Evolutionary conservation across 2,329 filamentous ascomycete genomes (phyloP).

Genomic region (Dactylellina leptospora): DNA sequence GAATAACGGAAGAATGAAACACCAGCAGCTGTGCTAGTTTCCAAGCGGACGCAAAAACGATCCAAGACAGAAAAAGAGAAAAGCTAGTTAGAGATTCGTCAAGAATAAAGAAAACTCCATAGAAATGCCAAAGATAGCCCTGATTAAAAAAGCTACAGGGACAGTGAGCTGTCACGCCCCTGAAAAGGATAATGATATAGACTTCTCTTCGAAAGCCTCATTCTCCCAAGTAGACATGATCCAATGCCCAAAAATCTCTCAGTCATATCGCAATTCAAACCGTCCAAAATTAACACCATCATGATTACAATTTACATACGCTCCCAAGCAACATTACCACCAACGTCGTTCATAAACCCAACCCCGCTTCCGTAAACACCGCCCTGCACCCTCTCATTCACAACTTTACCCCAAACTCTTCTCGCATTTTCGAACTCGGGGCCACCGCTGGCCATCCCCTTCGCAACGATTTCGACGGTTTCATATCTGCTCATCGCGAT

Average conservation of each 20-base stretch:
- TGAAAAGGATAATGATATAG: constrained; percentile 2
- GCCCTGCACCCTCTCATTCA: constrained; percentile 42
- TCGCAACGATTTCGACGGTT: constrained; percentile 33
- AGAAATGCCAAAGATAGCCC: constrained; percentile 37
- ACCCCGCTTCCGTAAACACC: constrained; percentile 37
- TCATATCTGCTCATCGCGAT: constrained; percentile 48
- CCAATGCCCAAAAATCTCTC: too few relatives aligned
- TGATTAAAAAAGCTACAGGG: background rate
- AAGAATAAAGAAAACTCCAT: constrained; percentile 41
- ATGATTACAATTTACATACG: constrained; percentile 29
- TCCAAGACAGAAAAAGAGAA: background rate
- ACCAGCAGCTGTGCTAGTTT: background rate
- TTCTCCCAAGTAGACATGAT: background rate
- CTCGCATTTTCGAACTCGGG: constrained; percentile 35
- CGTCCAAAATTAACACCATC: too few relatives aligned
- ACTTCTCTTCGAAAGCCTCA: background rate
- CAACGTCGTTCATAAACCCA: constrained; percentile 16
- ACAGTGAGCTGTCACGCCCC: background rate
- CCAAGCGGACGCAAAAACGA: background rate
- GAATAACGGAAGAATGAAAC: background rate
- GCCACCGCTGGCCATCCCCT: constrained; percentile 46
- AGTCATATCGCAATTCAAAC: too few relatives aligned
- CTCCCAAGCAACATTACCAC: constrained; percentile 41
- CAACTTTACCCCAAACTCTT: constrained; percentile 45
- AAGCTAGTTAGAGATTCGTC: background rate